Evolutionary conservation across 2,329 filamentous ascomycete genomes (phyloP).

Genomic region (Penicillium italicum): DNA sequence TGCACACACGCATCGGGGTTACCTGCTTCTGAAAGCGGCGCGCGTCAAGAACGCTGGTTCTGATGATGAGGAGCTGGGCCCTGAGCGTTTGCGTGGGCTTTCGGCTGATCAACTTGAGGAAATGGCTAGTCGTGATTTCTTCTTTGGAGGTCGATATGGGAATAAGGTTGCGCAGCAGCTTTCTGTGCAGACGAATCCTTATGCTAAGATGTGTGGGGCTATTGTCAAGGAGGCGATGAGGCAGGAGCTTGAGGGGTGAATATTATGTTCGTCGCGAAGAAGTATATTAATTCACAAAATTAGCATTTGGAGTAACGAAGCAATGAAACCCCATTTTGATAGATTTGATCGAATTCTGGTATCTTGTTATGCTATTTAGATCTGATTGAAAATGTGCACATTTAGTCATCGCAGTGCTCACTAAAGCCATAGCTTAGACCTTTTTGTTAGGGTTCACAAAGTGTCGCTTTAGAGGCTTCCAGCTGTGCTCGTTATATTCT

Average conservation of each 20-base stretch:
- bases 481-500: conserved; percentile 77
- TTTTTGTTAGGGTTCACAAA: conserved; percentile 53
- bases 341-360: background rate
- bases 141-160: conserved; percentile 52
- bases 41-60: conserved; percentile 21
- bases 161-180: conserved; percentile 56
- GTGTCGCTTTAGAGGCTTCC: conserved; percentile 64
- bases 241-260: conserved; percentile 47
- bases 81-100: conserved; percentile 33
- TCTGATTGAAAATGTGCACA: background rate
- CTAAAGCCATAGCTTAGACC: background rate
- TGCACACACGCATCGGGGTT: conserved; percentile 54
- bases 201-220: conserved; percentile 60
- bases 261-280: no score
- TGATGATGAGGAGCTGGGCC: conserved; percentile 12
- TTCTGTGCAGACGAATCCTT: conserved; percentile 59
- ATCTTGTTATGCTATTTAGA: background rate
- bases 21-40: conserved; percentile 41
- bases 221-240: conserved; percentile 59
- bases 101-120: conserved; percentile 49
- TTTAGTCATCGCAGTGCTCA: background rate
- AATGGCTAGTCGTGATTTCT: conserved; percentile 54
- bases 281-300: background rate
- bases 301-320: background rate
- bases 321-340: background rate